Evolutionary conservation across 805 yeast species (phyloP), one percentile per base, ranked within the genome.

Genomic region (Pichia thaimueangensis): DNA sequence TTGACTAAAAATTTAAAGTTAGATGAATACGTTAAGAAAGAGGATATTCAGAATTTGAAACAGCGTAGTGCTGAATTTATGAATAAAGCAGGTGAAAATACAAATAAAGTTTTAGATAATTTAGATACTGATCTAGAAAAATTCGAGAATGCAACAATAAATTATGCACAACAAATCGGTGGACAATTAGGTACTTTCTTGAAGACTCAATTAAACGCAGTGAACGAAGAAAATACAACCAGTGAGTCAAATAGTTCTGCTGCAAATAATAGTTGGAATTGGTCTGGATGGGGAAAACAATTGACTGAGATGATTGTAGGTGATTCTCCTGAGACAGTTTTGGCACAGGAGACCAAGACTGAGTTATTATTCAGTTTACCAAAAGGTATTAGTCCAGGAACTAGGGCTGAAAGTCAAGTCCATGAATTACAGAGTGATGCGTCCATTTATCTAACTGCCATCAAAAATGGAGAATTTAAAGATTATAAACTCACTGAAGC

Each of bases 81-180:
- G 25, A 45, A 52, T 29, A 49, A 53, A 31, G 43, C 62, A 28
- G 60, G 58, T 29, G 59, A 58, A 35, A 62, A 68, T 48, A 80
- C 88, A 7, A 86, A 83, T 51, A 71, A 70, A 35, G 76, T 74
- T 39, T 66, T 88, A 38, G 89, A 86, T 48, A 73, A 76, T 7
- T 69, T 89, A 47, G 97, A 88, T 59, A 64, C 74, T 49, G 81
- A 79, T 51, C 67, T 89, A 35, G 95, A 85, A 51, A 68, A 69
- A 41, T 79, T 86, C 7, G 96, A 89, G 58, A 74, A 72, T 39
- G 62, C 71, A 25, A 89, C 95, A 0, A 74, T 81, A 1, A 66
- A 67, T n/a, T 78, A 74, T 53, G 76, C 78, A 15, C 59, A 65
- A 31, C 76, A 71, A 54, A 67, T 83, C 43, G 74, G 86, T n/a